Percentiles rank a stretch among this genome's conserved stretches.
phyloP scores from a whole-genome alignment of 2,329 filamentous ascomycete genomes.

The Neurospora crassa region DNA sequence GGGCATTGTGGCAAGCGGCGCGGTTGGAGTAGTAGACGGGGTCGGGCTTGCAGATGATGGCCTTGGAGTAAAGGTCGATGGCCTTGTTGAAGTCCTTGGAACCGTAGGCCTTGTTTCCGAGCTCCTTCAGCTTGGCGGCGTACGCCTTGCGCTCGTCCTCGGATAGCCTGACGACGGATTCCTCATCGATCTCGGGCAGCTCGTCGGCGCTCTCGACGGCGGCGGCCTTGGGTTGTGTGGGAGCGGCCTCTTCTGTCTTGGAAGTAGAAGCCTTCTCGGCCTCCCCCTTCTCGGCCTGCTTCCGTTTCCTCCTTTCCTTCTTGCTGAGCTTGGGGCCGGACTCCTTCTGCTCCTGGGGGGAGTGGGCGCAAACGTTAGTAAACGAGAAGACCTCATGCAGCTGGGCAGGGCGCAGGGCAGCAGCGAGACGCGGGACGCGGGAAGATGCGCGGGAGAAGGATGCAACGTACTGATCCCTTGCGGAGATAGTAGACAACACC shows the following conservation, averaged over 20 bases:
- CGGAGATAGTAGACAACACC: constrained; percentile 89
- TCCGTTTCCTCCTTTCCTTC: constrained; percentile 82
- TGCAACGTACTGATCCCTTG: constrained; percentile 41
- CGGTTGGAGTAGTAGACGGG: constrained; percentile 99
- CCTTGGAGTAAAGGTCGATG: constrained; percentile 91
- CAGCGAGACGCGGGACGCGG: background rate
- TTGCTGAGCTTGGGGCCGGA: constrained; percentile 67
- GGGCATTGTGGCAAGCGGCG: constrained; percentile 92
- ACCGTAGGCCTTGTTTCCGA: constrained; percentile 93
- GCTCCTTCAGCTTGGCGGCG: constrained; percentile 85
- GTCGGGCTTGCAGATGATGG: constrained; percentile 93
- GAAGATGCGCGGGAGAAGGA: constrained; percentile 1
- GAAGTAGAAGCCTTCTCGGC: constrained; percentile 27
- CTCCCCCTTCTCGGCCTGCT: constrained; percentile 60
- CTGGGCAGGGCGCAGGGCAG: background rate
- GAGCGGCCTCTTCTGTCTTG: constrained; percentile 28
- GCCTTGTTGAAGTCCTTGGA: constrained; percentile 88
- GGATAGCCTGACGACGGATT: constrained; percentile 40
- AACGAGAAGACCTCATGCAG: background rate
- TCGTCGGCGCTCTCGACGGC: constrained; percentile 53
- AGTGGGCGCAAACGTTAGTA: constrained; percentile 4
- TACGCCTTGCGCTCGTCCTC: constrained; percentile 71
- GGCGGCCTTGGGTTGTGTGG: constrained; percentile 38
- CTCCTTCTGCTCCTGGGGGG: constrained; percentile 34
- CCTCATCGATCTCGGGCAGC: constrained; percentile 57